A percentile compares a stretch with the other conserved stretches of the same genome.
Conservation (phyloP, 2,329 filamentous ascomycete genomes). For the Talaromyces amestolkiae region DNA sequence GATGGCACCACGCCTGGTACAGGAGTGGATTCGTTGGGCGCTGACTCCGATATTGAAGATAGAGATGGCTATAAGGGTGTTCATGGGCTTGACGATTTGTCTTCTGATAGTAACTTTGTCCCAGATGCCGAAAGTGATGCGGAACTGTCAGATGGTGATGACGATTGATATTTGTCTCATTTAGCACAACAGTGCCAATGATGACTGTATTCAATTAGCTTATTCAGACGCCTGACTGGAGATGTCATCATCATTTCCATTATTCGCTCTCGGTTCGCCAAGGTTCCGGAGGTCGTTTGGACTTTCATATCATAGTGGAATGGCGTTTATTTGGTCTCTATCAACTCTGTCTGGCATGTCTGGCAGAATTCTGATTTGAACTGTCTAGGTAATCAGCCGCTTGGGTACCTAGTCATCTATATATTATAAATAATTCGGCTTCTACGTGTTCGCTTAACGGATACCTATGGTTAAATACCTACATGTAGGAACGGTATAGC, state of each 20-base stretch:
- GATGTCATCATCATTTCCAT: background rate
- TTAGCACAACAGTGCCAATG: background rate
- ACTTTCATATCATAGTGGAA: background rate
- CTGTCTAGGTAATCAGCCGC: background rate
- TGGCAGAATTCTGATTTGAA: background rate
- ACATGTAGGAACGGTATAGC: background rate
- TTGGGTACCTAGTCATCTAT: background rate
- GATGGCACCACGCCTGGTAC: background rate
- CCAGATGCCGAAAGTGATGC: background rate
- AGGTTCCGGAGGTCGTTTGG: background rate
- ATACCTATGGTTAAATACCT: no score
- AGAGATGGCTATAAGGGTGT: background rate
- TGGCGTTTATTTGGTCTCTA: background rate
- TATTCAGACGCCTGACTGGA: background rate
- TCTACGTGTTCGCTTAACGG: background rate
- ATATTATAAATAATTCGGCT: background rate
- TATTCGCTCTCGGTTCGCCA: background rate
- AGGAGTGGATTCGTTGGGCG: background rate
- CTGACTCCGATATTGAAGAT: background rate
- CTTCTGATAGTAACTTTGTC: background rate
- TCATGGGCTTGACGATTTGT: constrained; percentile 1
- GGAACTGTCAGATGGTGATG: background rate
- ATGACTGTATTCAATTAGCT: background rate
- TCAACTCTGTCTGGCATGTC: background rate
- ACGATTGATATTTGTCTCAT: background rate